Base-by-base conservation (phyloP, 2,329 filamentous ascomycete species). In the Colletotrichum sp. region DNA sequence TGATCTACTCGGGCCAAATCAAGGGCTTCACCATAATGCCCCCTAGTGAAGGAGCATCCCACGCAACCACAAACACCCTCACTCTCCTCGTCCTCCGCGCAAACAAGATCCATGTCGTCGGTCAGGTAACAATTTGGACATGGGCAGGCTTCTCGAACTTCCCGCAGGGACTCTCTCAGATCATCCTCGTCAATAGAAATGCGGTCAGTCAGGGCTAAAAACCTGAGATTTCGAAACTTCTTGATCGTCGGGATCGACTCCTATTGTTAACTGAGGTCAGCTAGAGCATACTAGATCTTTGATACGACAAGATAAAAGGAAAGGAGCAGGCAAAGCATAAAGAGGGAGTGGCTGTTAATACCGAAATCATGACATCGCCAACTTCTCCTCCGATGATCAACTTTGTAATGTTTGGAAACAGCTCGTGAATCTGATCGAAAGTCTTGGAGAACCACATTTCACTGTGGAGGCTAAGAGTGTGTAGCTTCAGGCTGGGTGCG, bases 151-250 rank as follows among this genome's bases (percentile, higher is more conserved):
- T 39, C 36, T 8, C 39, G 39, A 22, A 22, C 18, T 12, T 0
- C 10, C 9, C 9, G 0, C 6, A 48, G 0, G n/a, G 0, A 48
- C 43, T 22, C 43, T 0, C 10, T 0, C n/a, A 48, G 43, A 48
- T 48, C 43, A 0, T 22, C 43, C 0, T n/a, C 43, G 0, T 48
- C 43, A 8, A 61, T n/a, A 1, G 12, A 18, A 13, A 32, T 2
- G 2, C 25, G 18, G 18, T 32, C 28, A 13, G 58, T 32, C 2
- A 34, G 4, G 0, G 58, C 58, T 2, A 34, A 13, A n/a, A 7
- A n/a, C 28, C 30, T 61, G 1, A 61, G 58, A 18, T 61, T 61
- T 48, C 18, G 5, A 48, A 48, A n/a, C 5, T 48, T 48, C 3
- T 7, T 48, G 18, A 48, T 1, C 0, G 39, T 48, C 39, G 39